Evolutionary conservation across 352 stramenopile species (phyloP).

Genomic region (Globisporangium abappressorium): DNA sequence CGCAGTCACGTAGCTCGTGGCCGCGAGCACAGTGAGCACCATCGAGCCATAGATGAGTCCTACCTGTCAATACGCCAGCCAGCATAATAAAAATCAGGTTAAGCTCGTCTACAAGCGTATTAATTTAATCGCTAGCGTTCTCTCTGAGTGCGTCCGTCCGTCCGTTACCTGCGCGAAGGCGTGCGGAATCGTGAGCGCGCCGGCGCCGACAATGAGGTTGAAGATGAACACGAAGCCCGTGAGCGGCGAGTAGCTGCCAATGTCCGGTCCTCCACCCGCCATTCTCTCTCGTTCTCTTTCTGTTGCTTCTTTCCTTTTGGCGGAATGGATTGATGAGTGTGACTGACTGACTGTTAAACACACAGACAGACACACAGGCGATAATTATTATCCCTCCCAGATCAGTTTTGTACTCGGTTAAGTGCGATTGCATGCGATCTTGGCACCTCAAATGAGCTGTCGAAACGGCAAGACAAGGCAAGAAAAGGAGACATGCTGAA

Average conservation of each 20-base stretch:
- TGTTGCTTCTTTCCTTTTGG: neutral
- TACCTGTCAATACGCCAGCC: slow-evolving; percentile 28
- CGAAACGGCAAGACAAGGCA: neutral
- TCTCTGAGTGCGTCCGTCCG: neutral
- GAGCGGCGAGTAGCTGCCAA: slow-evolving; percentile 78
- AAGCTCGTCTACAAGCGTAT: neutral
- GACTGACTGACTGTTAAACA: neutral
- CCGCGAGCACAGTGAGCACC: slow-evolving; percentile 50
- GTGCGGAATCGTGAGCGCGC: slow-evolving; percentile 83
- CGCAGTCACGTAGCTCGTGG: slow-evolving; percentile 76
- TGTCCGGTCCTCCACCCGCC: slow-evolving; percentile 42
- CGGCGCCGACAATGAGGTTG: slow-evolving; percentile 87
- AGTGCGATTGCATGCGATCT: slow-evolving; percentile 6
- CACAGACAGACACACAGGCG: neutral
- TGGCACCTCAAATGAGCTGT: slow-evolving; percentile 1
- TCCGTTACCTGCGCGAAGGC: slow-evolving; percentile 70
- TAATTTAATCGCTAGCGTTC: neutral
- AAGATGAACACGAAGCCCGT: slow-evolving; percentile 92
- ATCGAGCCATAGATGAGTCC: slow-evolving; percentile 75
- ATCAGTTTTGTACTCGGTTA: neutral
- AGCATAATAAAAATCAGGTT: neutral
- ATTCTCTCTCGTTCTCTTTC: slow-evolving; percentile 24
- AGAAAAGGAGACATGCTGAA: slow-evolving; percentile 6
- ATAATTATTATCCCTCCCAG: neutral
- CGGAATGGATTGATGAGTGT: neutral